phyloP scores from a whole-genome alignment of 768 basidiomycete genomes.

The Mycena alexandri region DNA sequence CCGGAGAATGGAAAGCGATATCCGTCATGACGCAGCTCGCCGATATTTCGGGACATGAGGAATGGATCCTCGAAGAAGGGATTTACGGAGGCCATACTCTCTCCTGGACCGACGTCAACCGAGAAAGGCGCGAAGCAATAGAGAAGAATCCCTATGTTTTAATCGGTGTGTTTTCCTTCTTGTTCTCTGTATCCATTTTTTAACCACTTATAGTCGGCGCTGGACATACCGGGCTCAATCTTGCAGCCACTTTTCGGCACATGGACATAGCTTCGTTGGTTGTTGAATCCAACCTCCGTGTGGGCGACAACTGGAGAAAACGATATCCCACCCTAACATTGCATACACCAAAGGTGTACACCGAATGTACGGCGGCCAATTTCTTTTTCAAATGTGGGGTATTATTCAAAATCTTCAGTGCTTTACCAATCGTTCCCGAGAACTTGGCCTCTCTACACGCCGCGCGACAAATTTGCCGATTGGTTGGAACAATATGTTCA shows the following conservation, averaged over 20 bases:
- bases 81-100: slow-evolving; percentile 52
- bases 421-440: slow-evolving; percentile 52
- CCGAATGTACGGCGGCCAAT: slow-evolving; percentile 34
- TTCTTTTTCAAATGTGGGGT: slow-evolving; percentile 35
- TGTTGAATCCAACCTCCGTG: slow-evolving; percentile 48
- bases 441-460: slow-evolving; percentile 58
- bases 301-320: slow-evolving; percentile 58
- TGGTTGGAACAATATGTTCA: slow-evolving; percentile 58
- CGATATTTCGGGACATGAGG: slow-evolving; percentile 46
- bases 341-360: slow-evolving; percentile 51
- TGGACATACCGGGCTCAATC: slow-evolving; percentile 56
- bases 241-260: slow-evolving; percentile 56
- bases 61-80: slow-evolving; percentile 43
- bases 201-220: slow-evolving; percentile 49
- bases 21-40: slow-evolving; percentile 48
- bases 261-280: slow-evolving; percentile 54
- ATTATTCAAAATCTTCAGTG: slow-evolving; percentile 43
- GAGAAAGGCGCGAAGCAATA: slow-evolving; percentile 49
- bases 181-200: not conserved
- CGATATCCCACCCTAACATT: slow-evolving; percentile 58
- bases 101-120: slow-evolving; percentile 50
- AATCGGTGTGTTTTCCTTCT: slow-evolving; percentile 27
- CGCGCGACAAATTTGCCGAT: slow-evolving; percentile 56
- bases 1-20: slow-evolving; percentile 50
- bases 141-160: slow-evolving; percentile 51